Evolutionary conservation across 208 protist genomes (phyloP).

Genomic region (Leishmania tarentolae): DNA sequence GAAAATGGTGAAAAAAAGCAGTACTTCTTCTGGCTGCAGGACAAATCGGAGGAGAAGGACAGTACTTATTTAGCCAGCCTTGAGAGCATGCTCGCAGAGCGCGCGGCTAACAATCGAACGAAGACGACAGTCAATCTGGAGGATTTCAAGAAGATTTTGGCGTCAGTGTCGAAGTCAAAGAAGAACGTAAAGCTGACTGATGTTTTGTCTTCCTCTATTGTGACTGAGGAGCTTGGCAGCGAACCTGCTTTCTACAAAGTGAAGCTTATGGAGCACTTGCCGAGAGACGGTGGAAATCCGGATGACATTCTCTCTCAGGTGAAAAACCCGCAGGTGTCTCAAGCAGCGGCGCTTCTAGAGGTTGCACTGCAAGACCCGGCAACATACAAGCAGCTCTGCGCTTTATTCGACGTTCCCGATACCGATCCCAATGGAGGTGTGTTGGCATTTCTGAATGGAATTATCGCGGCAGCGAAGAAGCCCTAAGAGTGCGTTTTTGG

Average conservation of each 20-base stretch:
- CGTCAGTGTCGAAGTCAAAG: slow-evolving; percentile 38
- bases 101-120: not conserved
- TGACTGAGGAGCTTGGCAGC: slow-evolving; percentile 54
- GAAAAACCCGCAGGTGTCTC: slow-evolving; percentile 63
- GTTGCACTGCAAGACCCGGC: slow-evolving; percentile 49
- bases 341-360: slow-evolving; percentile 45
- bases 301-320: slow-evolving; percentile 62
- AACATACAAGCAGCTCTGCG: slow-evolving; percentile 56
- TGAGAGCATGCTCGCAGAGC: slow-evolving; percentile 41
- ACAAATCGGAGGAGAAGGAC: slow-evolving; percentile 78
- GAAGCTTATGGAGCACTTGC: slow-evolving; percentile 47
- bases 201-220: slow-evolving; percentile 50
- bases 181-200: slow-evolving; percentile 37
- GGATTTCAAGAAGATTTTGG: slow-evolving; percentile 66
- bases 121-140: slow-evolving; percentile 38
- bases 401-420: slow-evolving; percentile 52
- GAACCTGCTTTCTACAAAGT: slow-evolving; percentile 63
- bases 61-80: slow-evolving; percentile 46
- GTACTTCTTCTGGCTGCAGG: slow-evolving; percentile 88
- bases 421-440: slow-evolving; percentile 33
- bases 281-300: slow-evolving; percentile 34
- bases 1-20: slow-evolving; percentile 25
- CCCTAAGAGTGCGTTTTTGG: not conserved
- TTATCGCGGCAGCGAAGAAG: slow-evolving; percentile 40
- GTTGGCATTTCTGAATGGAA: slow-evolving; percentile 53